These are phyloP conservation scores for Pichia exigua DNA, from an alignment of 805 yeast species.

Conservation along the genomic window DNA sequence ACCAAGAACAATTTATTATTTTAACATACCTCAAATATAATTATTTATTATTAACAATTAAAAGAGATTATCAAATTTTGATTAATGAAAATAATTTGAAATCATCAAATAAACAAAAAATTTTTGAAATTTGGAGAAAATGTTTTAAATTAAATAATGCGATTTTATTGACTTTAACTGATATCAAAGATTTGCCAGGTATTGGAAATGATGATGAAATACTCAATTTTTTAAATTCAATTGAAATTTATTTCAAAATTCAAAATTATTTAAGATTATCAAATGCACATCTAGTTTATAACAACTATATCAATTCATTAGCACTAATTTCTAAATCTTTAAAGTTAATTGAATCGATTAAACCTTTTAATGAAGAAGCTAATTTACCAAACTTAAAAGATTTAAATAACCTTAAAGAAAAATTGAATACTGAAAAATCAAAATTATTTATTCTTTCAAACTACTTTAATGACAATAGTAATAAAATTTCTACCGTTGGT, in stretches of 20 bases:
- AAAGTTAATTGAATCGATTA: constrained; percentile 4
- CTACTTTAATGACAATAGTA: constrained; percentile 26
- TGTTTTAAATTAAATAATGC: constrained; percentile 41
- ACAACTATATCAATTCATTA: constrained; percentile 40
- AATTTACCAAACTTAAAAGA: constrained; percentile 34
- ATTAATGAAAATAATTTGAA: constrained; percentile 11
- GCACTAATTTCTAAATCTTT: constrained; percentile 33
- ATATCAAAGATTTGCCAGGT: constrained; percentile 80
- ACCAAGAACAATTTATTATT: constrained; percentile 67
- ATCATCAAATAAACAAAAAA: constrained; percentile 17
- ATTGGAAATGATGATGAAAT: constrained; percentile 79
- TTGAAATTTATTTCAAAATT: constrained; percentile 41
- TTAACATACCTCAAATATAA: constrained; percentile 70
- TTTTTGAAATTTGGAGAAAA: constrained; percentile 33
- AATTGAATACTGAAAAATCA: constrained; percentile 16
- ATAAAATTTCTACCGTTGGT: constrained; percentile 4
- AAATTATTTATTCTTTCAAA: constrained; percentile 43
- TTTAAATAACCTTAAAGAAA: constrained; percentile 19
- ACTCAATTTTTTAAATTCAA: constrained; percentile 40
- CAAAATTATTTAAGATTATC: constrained; percentile 39
- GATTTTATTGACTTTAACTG: constrained; percentile 45
- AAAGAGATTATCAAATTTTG: constrained; percentile 54
- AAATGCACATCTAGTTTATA: constrained; percentile 33
- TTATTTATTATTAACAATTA: constrained; percentile 54
- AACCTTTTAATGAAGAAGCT: constrained; percentile 17